A percentile compares a stretch with the other conserved stretches of the same genome.
Evolutionary conservation across 2,329 filamentous ascomycete species (phyloP).

Genomic region (Chrysoporthe deuterocubensis): DNA sequence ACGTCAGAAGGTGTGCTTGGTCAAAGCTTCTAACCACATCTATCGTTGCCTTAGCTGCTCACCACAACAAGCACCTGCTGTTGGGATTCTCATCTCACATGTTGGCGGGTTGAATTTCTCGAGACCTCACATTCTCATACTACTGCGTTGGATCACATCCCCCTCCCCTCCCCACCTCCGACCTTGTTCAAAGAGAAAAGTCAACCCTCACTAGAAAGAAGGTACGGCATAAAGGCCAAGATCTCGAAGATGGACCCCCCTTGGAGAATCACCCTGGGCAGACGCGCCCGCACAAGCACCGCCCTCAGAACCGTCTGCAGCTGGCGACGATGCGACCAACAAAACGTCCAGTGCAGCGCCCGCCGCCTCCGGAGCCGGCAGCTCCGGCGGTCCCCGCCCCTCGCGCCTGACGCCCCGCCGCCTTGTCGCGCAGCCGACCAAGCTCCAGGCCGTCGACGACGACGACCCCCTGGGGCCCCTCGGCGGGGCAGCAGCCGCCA

Average conservation of each 20-base stretch:
- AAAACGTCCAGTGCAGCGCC: conserved; percentile 36
- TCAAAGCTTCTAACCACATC: conserved; percentile 16
- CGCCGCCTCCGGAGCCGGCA: conserved; percentile 35
- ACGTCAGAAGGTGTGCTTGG: conserved; percentile 16
- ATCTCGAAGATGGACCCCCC: conserved; percentile 46
- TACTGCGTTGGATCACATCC: neutral
- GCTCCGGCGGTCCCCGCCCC: conserved; percentile 41
- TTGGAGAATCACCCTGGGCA: conserved; percentile 60
- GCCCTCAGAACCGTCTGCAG: conserved; percentile 36
- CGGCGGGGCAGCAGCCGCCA: conserved; percentile 58
- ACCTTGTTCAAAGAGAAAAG: neutral
- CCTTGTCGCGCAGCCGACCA: conserved; percentile 75
- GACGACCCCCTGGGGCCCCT: conserved; percentile 76
- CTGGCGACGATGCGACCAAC: conserved; percentile 36
- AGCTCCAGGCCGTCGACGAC: conserved; percentile 77
- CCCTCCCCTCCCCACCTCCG: neutral
- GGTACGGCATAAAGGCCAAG: neutral
- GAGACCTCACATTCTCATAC: conserved; percentile 6
- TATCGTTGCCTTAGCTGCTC: neutral
- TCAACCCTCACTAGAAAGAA: neutral
- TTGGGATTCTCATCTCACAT: neutral
- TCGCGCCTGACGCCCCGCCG: conserved; percentile 59
- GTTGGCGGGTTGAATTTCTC: neutral
- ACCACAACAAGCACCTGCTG: neutral
- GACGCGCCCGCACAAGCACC: conserved; percentile 44